phyloP scores from a whole-genome alignment of 805 yeast genomes.

The Yarrowia yakushimensis region DNA sequence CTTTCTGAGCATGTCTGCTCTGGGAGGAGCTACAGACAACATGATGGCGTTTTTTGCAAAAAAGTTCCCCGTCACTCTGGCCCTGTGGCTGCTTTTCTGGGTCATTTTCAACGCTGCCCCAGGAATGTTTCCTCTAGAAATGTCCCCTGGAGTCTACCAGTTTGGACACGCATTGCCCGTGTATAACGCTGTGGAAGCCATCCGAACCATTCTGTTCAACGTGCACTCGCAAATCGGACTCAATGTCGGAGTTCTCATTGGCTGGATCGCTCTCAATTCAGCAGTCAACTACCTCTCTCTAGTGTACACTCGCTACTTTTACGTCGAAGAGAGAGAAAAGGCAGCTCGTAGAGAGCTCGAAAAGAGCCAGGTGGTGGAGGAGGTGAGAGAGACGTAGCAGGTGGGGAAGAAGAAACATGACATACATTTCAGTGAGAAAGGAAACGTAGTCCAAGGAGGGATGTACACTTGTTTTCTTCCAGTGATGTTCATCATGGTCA shows the following conservation, averaged over 20 bases:
- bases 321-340: background rate
- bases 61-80: slow-evolving; percentile 59
- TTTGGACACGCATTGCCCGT: slow-evolving; percentile 70
- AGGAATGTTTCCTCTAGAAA: slow-evolving; percentile 61
- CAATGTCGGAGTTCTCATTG: slow-evolving; percentile 55
- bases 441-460: background rate
- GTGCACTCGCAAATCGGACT: slow-evolving; percentile 57
- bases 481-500: too few species aligned
- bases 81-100: slow-evolving; percentile 70
- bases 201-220: slow-evolving; percentile 56
- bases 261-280: slow-evolving; percentile 54
- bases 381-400: background rate
- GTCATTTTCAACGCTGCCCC: slow-evolving; percentile 67
- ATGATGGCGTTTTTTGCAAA: slow-evolving; percentile 52
- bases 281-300: slow-evolving; percentile 5
- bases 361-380: background rate
- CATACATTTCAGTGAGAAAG: background rate
- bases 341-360: background rate
- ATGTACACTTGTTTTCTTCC: too few species aligned
- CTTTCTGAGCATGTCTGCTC: slow-evolving; percentile 67
- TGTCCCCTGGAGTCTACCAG: slow-evolving; percentile 55
- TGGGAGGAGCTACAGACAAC: slow-evolving; percentile 73
- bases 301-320: background rate
- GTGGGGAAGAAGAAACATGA: too few species aligned
- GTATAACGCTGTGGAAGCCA: slow-evolving; percentile 59